Percentiles rank a stretch among this genome's conserved stretches.
Evolutionary conservation across 169 alveolate genomes (phyloP).

Genomic region (Miamiensis avidus): DNA sequence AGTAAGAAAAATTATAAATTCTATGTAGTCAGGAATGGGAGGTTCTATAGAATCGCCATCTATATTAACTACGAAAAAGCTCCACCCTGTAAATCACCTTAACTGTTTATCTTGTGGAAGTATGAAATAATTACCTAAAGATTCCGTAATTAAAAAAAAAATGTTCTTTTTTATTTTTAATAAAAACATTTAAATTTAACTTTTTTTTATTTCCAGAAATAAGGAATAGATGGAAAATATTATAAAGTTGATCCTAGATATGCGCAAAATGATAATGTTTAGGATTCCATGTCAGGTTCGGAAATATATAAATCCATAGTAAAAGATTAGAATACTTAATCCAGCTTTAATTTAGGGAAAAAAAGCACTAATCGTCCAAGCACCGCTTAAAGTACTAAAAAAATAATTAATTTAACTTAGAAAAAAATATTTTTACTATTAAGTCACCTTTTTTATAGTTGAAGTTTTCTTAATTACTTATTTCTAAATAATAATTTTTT

Average conservation of each 20-base stretch:
- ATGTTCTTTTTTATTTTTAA: background rate
- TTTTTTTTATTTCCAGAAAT: background rate
- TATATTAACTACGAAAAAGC: constrained; percentile 13
- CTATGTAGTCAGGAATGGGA: background rate
- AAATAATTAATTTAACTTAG: background rate
- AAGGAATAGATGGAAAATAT: constrained; percentile 4
- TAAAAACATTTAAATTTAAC: background rate
- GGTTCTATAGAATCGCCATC: background rate
- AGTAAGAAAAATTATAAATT: constrained; percentile 2
- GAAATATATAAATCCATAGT: background rate
- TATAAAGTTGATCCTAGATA: constrained; percentile 2
- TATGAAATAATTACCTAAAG: background rate
- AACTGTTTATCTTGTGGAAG: constrained; percentile 13
- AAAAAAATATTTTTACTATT: no score
- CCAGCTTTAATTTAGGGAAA: constrained; percentile 6
- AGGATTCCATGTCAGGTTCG: background rate
- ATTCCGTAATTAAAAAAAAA: background rate
- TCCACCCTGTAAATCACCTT: constrained; percentile 1
- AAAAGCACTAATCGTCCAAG: no score
- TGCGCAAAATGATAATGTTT: constrained; percentile 3
- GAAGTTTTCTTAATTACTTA: background rate
- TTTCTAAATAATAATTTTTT: background rate
- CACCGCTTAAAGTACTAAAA: constrained; percentile 6
- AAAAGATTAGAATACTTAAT: background rate
- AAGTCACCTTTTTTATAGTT: no score